Evolutionary conservation across 495 filamentous ascomycete species (phyloP).

Genomic region (Penicillium fimorum): DNA sequence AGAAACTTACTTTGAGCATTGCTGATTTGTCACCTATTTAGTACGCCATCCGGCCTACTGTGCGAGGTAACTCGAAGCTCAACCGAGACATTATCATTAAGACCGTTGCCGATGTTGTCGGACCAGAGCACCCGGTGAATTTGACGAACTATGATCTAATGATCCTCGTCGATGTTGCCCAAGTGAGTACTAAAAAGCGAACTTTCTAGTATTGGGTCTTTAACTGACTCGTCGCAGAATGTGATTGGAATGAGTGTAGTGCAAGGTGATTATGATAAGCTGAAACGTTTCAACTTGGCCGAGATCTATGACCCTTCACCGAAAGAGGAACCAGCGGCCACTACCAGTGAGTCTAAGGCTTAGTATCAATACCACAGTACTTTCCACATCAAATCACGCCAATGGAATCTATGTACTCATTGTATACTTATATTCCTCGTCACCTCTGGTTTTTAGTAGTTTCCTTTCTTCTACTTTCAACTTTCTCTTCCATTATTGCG

Average conservation of each 20-base stretch:
- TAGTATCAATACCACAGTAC: neutral
- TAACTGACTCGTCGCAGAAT: constrained; percentile 51
- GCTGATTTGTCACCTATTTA: constrained; percentile 34
- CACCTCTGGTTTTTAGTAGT: neutral
- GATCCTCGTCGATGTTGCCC: constrained; percentile 84
- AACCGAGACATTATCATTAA: constrained; percentile 76
- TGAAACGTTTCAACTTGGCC: constrained; percentile 71
- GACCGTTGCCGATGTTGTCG: constrained; percentile 67
- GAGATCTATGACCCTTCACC: constrained; percentile 58
- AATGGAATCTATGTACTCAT: neutral
- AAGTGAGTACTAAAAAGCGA: constrained; percentile 54
- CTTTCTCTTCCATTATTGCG: too few relatives aligned
- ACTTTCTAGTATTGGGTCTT: neutral
- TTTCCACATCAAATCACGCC: too few relatives aligned
- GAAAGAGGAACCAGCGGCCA: constrained; percentile 16
- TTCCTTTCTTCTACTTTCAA: too few relatives aligned
- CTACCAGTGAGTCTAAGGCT: constrained; percentile 6
- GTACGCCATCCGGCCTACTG: constrained; percentile 87
- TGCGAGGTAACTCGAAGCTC: constrained; percentile 75
- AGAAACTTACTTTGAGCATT: constrained; percentile 3
- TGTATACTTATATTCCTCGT: neutral
- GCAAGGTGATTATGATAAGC: constrained; percentile 61
- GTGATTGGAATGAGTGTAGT: constrained; percentile 79
- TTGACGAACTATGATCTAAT: constrained; percentile 77
- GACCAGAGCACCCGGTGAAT: constrained; percentile 74